phyloP scores from a whole-genome alignment of 306 rosid species.

The Luffa aegyptiaca region DNA sequence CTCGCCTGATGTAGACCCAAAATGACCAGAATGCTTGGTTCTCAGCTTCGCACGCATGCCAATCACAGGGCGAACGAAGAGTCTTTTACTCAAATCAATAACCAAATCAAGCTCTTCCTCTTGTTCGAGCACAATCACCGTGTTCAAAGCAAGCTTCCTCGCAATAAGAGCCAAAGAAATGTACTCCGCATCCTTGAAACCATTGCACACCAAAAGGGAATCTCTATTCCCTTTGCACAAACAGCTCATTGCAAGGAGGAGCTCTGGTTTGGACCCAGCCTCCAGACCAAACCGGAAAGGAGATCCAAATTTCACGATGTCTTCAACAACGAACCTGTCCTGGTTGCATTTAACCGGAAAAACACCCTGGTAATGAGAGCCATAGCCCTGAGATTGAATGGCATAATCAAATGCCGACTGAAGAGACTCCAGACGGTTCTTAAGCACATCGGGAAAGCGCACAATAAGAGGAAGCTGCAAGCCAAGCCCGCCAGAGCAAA shows the following conservation, averaged over 20 bases:
- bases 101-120: slow-evolving; percentile 76
- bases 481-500: slow-evolving; percentile 55
- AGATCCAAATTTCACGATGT: slow-evolving; percentile 63
- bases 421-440: slow-evolving; percentile 62
- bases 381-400: slow-evolving; percentile 49
- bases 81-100: slow-evolving; percentile 51
- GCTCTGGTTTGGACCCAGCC: slow-evolving; percentile 90
- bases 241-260: slow-evolving; percentile 81
- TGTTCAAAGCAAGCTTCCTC: slow-evolving; percentile 55
- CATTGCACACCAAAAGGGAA: slow-evolving; percentile 60
- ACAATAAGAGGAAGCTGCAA: slow-evolving; percentile 68
- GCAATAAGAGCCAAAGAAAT: slow-evolving; percentile 66
- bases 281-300: slow-evolving; percentile 70
- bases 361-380: slow-evolving; percentile 80
- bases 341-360: slow-evolving; percentile 88
- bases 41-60: slow-evolving; percentile 80
- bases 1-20: slow-evolving; percentile 82
- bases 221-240: slow-evolving; percentile 70
- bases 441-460: slow-evolving; percentile 68
- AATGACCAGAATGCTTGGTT: slow-evolving; percentile 80
- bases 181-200: slow-evolving; percentile 65
- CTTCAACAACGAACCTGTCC: slow-evolving; percentile 83
- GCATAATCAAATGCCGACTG: slow-evolving; percentile 63
- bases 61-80: slow-evolving; percentile 55
- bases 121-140: slow-evolving; percentile 79